Base-by-base conservation (phyloP, 176 grass and related monocot genomes). In the Carex parvula region DNA sequence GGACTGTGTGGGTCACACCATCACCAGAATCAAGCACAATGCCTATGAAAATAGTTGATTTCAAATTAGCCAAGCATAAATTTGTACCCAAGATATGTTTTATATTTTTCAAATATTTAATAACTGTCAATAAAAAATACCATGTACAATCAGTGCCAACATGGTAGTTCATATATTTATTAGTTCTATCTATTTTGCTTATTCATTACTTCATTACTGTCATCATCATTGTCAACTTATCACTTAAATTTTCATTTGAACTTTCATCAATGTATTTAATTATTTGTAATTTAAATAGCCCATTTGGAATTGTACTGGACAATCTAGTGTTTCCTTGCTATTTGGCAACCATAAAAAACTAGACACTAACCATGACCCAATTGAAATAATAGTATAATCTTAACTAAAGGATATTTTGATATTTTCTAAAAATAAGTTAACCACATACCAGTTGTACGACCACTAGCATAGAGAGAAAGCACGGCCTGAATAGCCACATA, bases 1-100 rank as follows among this genome's bases (percentile, higher is more conserved):
- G 94, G 18, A 97, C 94, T 15, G 94, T 93, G 91, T 97, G 94
- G 64, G 87, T 97, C 30, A 97, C 94, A 35, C 94, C 94, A 78
- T 97, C 94, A 80, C 94, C 94, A 4, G 94, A 97, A 80, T 97
- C 91, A 50, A 97, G 87, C 68, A 96, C 93, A 80, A 96, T 96
- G 88, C 93, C 93, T 96, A 70, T 18, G 64, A 10, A 26, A 84
- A 64, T 61, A 42, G 10, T 63, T 64, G 3, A 48, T 22, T 66
- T 20, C 69, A 46, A 71, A 46, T 71, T 16, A 71, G 68, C 35
- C 17, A 42, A 20, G 42, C 44, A 74, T 74, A 53, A 74, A 52
- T 73, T 3, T 52, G 70, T 24, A 74, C 3, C 42, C 12, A 26
- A 74, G 1, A 24, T 50, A 26, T 52, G 4, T 14, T 52, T 74